Conservation (phyloP, 306 rosid species). For the Canavalia ensiformis region DNA sequence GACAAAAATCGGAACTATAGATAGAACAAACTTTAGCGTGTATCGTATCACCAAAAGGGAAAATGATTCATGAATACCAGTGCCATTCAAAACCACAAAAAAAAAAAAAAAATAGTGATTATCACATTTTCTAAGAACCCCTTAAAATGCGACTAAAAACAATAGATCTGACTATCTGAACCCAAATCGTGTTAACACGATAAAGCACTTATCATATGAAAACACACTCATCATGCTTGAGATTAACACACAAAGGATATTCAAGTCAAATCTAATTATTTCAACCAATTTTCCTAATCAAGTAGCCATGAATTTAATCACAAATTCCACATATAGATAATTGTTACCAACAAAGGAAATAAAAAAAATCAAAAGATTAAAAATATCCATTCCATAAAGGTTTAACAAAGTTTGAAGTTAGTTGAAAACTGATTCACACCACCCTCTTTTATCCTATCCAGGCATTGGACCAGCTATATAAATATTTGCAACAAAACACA, state of each 20-base stretch:
- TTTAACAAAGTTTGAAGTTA: not conserved
- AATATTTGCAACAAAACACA: constrained; percentile 1
- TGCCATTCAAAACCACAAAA: constrained; percentile 22
- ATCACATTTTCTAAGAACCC: constrained; percentile 23
- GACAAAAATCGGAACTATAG: constrained; percentile 17
- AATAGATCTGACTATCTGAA: constrained; percentile 25
- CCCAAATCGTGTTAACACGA: not conserved
- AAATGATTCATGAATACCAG: not conserved
- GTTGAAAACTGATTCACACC: not conserved
- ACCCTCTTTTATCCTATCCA: not conserved
- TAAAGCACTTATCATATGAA: constrained; percentile 18
- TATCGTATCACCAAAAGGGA: constrained; percentile 28
- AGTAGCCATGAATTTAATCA: not conserved
- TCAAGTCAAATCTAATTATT: not conserved
- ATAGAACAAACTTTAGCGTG: constrained; percentile 31
- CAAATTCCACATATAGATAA: not conserved
- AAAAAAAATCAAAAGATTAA: not conserved
- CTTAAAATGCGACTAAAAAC: constrained; percentile 12
- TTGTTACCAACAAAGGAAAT: constrained; percentile 3
- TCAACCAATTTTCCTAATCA: constrained; percentile 8
- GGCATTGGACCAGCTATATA: not conserved
- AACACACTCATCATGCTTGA: constrained; percentile 15
- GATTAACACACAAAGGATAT: not conserved
- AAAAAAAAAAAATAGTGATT: not conserved
- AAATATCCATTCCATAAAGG: not conserved